Evolutionary conservation across 2,329 filamentous ascomycete genomes (phyloP), one percentile per base, ranked within the genome.

Genomic region (Emergomyces orientalis): DNA sequence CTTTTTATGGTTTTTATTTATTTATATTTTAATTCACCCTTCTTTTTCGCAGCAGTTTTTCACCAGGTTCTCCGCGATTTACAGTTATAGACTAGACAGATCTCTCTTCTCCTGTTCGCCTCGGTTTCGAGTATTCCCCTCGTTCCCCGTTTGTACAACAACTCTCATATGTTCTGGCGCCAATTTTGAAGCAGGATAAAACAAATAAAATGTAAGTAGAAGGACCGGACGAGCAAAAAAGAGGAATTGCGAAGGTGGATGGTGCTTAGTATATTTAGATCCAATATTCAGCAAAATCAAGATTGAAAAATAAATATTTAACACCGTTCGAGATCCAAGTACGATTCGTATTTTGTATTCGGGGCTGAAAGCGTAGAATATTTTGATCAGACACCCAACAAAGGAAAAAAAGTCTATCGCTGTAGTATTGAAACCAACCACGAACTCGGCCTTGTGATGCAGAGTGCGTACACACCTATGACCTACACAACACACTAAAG

Each of bases 71-170:
- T 61, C 3, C 27, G 9, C n/a, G 4, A 54, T 61, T 43, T 17
- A 25, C 13, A 30, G 6, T 45, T 58, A 41, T 62, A 47, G 25
- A 55, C 32, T 61, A 56, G 13, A 61, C 34, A 61, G 60, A 61
- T 61, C 60, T 61, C 60, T 61, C 60, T 30, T 41, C 60, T 61
- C 60, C 49, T 61, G 39, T 47, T 59, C 41, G 27, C 6, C 37
- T 59, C 41, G 25, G 41, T 47, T 30, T 47, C 56, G 39, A 47
- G 41, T 13, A 45, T 45, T 34, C 14, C 37, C 25, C 60, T 54
- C 49, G 47, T 56, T 55, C 17, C 34, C 5, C 27, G 11, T 60
- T 37, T 54, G 47, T 60, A 51, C 30, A 17, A 41, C 39, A 60
- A 19, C 45, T 60, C 17, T 51, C 22, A 41, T 37, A 49, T 60